Percentiles rank a stretch among this genome's conserved stretches.
These are phyloP conservation scores for Chaetomiaceae sp. DNA, from an alignment of 2,329 filamentous ascomycete species.

Conservation along the genomic window DNA sequence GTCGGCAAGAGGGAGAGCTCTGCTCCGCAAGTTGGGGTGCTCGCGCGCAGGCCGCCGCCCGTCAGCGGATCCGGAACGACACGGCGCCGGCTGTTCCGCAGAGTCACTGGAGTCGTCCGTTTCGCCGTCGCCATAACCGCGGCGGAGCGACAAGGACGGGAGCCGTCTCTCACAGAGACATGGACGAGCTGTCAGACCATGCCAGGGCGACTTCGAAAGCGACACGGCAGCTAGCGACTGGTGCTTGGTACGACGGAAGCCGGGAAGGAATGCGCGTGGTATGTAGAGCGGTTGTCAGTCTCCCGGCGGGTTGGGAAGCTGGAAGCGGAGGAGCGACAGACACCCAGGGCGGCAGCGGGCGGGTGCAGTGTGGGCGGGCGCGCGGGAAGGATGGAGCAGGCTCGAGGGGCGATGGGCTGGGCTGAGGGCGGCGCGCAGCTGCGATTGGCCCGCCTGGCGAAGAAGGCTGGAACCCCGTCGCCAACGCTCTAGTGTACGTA, in stretches of 20 bases:
- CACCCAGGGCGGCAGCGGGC: too few relatives aligned
- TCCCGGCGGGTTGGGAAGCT: background rate
- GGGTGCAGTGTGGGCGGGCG: background rate
- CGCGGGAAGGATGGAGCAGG: background rate
- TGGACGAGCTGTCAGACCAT: slow-evolving; percentile 6
- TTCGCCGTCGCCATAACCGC: slow-evolving; percentile 21
- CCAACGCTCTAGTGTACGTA: too few relatives aligned
- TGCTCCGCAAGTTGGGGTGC: slow-evolving; percentile 15
- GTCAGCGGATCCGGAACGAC: slow-evolving; percentile 15
- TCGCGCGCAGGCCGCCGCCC: slow-evolving; percentile 7
- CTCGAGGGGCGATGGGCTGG: slow-evolving; percentile 2
- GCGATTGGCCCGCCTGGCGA: slow-evolving; percentile 11
- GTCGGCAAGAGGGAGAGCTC: slow-evolving; percentile 17
- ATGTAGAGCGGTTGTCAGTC: background rate
- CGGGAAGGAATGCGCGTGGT: too few relatives aligned
- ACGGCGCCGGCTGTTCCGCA: slow-evolving; percentile 16
- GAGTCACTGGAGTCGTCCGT: slow-evolving; percentile 7
- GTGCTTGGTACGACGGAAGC: too few relatives aligned
- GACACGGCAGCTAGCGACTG: background rate
- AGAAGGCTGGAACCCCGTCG: background rate
- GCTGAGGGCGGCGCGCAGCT: slow-evolving; percentile 8
- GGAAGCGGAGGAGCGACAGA: background rate
- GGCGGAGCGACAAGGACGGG: slow-evolving; percentile 14
- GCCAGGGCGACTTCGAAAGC: background rate
- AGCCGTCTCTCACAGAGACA: slow-evolving; percentile 14